phyloP scores from a whole-genome alignment of 2,329 filamentous ascomycete genomes.

The Aaosphaeria pasadenensis region DNA sequence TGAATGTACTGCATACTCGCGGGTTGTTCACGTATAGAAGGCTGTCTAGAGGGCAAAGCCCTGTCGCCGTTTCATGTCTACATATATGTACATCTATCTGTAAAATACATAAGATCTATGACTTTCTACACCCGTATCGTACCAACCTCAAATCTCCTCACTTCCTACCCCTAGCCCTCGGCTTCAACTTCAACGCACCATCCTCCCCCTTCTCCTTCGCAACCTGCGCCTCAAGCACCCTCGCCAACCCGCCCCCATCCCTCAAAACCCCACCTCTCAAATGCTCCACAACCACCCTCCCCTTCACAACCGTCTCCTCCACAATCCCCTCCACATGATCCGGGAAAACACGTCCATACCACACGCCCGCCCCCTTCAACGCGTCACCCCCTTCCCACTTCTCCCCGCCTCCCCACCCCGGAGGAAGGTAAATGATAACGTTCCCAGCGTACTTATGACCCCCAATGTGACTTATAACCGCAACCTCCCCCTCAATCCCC shows the following conservation, averaged over 20 bases:
- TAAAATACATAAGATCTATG: background rate
- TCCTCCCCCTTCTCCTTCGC: constrained; percentile 20
- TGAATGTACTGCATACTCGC: too few species aligned
- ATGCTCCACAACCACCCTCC: constrained; percentile 66
- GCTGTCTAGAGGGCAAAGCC: too few species aligned
- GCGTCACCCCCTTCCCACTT: constrained; percentile 23
- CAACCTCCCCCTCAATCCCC: constrained; percentile 59
- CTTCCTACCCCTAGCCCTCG: constrained; percentile 14
- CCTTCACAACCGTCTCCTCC: constrained; percentile 64
- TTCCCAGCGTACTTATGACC: constrained; percentile 87
- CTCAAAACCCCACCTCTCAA: constrained; percentile 65
- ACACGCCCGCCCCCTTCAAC: constrained; percentile 69
- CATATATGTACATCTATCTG: background rate
- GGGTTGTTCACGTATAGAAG: too few species aligned
- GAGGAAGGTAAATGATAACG: constrained; percentile 76
- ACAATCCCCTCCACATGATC: constrained; percentile 74
- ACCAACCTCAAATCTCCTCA: background rate
- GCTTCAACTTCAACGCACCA: constrained; percentile 15
- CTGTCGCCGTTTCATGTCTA: background rate
- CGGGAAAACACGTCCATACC: constrained; percentile 78
- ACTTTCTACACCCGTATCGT: background rate
- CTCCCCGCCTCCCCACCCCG: constrained; percentile 25
- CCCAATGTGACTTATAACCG: constrained; percentile 73
- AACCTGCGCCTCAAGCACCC: constrained; percentile 30
- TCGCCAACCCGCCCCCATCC: constrained; percentile 20